Evolutionary conservation across 75 land plant genomes (phyloP), one percentile per base, ranked within the genome.

Genomic region (Pinus tabuliformis): DNA sequence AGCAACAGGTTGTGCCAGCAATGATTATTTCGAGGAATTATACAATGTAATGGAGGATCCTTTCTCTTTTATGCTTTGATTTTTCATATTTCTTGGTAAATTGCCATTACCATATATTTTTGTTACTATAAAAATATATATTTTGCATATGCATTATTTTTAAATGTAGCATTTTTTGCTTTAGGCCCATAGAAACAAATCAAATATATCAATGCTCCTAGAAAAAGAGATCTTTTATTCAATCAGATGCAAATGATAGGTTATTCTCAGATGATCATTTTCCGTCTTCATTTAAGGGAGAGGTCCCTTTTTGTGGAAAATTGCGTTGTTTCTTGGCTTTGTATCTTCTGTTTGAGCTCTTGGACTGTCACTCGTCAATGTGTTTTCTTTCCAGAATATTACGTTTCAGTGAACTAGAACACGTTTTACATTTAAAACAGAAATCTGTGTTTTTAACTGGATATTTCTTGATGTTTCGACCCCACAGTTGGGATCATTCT

Each of bases 21-120:
- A 83, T 36, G 85, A 84, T 78, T 96, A 93, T 76, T 96, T 96
- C 86, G 97, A 96, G 79, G 99, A 93, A 82, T 85, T 96, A 12
- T 93, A 96, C 76, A 77, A 91, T 78, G 99, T 96, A 71, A 85
- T 42, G 45, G 45, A 22, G 36, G 11, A 22, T 71, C 24, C 28
- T 6, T 42, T 71, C 26, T 49, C 24, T 76, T 75, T 36, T 79
- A 8, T 62, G 16, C 49, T 59, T n/a, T 33, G 71, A 42, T 6
- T 3, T 42, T 42, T 42, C 45, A 42, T 42, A 42, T 42, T 42
- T 42, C 45, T 42, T 42, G 45, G 45, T 42, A 42, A 6, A 4
- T 42, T 42, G 45, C 6, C 45, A 42, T 42, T 42, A 42, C 45
- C 45, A 3, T 42, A 6, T 42, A n/a, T 26, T 4, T 22, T 28